Base-by-base conservation (phyloP, 306 rosid species). In the Prunus padus region DNA sequence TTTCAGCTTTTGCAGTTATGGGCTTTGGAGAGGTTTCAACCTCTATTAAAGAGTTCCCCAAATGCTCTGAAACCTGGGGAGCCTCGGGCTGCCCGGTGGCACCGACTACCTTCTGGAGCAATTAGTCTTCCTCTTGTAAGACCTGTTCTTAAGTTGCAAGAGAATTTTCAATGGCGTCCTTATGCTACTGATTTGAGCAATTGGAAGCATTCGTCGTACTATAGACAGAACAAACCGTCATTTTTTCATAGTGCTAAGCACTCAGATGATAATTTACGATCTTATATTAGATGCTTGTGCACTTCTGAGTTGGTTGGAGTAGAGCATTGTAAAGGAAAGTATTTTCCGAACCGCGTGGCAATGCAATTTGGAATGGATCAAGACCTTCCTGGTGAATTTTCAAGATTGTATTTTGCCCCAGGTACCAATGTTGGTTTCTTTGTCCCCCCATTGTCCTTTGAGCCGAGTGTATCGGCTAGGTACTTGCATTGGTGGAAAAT, bases 301-400 rank as follows among this genome's bases (percentile, higher is more conserved):
- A 57, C 68, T 22, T 76, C 76, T 50, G 73, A 79, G 55, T 67
- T 90, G 79, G 83, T 75, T 25, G 93, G 91, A 3, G 23, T 85
- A 18, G 78, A 74, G 0, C 59, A 23, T 11, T 72, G 73, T 52
- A 26, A 56, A 20, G 87, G 80, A 80, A 71, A 68, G 20, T 88
- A 88, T 75, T 56, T 72, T 0, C 93, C 93, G 2, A 85, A 88
- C 25, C 70, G 89, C 1, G 90, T 89, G 49, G 84, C 92, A 2
- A 82, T 86, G 96, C 92, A 89, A 40, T 89, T 92, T n/a, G 92
- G 93, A 4, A 37, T 86, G 67, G 93, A 92, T 69, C 92, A 87
- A 57, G 88, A 87, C 67, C 64, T 90, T 70, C 93, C 92, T 3
- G 85, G 60, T 25, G 74, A 72, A 65, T 72, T 65, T 61, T 64